These are phyloP conservation scores for Maudiozyma pseudohumilis DNA, from an alignment of 805 yeast species.

Conservation along the genomic window DNA sequence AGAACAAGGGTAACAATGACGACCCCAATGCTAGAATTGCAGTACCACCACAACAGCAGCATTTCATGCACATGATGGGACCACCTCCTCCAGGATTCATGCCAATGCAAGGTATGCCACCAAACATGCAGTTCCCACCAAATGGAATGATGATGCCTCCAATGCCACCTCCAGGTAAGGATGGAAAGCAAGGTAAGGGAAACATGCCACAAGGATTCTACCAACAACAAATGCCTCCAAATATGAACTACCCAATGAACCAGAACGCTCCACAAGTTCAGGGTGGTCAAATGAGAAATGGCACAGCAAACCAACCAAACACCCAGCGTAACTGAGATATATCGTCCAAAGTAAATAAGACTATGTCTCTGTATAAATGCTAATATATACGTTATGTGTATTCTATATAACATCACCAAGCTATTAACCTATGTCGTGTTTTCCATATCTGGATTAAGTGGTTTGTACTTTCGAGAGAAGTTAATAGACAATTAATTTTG, in stretches of 20 bases:
- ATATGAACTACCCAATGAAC: neutral
- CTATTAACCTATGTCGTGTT: no score
- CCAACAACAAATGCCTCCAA: slow-evolving; percentile 12
- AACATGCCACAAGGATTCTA: slow-evolving; percentile 12
- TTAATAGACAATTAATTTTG: no score
- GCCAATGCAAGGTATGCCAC: slow-evolving; percentile 21
- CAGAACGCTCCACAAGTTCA: neutral
- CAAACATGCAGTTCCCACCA: slow-evolving; percentile 19
- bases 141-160: slow-evolving; percentile 4
- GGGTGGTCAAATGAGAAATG: no score
- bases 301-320: no score
- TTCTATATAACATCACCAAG: no score
- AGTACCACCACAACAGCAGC: slow-evolving; percentile 10
- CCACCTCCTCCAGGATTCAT: slow-evolving; percentile 25
- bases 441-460: no score
- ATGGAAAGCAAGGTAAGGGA: neutral
- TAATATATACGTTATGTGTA: no score
- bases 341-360: no score
- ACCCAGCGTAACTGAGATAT: no score
- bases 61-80: slow-evolving; percentile 19
- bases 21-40: slow-evolving; percentile 1
- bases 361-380: no score
- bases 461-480: no score
- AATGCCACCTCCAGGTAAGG: slow-evolving; percentile 1
- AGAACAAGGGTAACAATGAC: neutral